Base-by-base conservation (phyloP, 73 alveolate genomes). In the Breviolum minutum region DNA sequence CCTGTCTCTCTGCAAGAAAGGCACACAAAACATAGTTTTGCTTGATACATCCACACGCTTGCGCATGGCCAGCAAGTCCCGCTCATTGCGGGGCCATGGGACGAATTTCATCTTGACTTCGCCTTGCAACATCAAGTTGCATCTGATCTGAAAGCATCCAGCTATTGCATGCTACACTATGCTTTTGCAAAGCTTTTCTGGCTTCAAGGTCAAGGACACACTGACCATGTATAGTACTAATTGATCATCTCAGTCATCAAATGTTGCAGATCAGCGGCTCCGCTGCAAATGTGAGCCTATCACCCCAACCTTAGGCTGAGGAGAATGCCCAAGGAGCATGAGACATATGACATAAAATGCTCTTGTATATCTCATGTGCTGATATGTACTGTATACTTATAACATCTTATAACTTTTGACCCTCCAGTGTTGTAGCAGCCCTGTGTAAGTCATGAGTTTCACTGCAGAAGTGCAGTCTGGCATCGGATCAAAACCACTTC, bases 21-120 rank as follows among this genome's bases (percentile, higher is more conserved):
- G 95, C n/a, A 62, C 96, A 27, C 70, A 71, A 64, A 90, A 90
- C 97, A 90, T 90, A 7, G 97, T 90, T 40, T 71, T 90, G 88
- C 97, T 90, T 6, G 97, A 70, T 26, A 90, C 82, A 64, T 90
- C 97, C 63, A 90, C 87, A 6, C 87, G 61, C 63, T 90, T 90
- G 71, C 97, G 97, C 88, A 90, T 40, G 5, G 74, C 69, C 87
- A 90, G 87, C 40, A 90, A 54, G 77, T 90, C 97, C 87, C 26
- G 19, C 77, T 71, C 97, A 30, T 77, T 90, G 24, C 87, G 87
- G 14, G 97, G 97, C 97, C 97, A 90, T 10, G 87, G 88, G 20
- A 90, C 88, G 12, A 90, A 90, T 62, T 71, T 69, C 63, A 90
- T 88, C 77, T 24, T 26, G 48, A 89, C 81, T 77, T 89, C 87